Evolutionary conservation across 371 early-diverging fungal species (phyloP), one percentile per base, ranked within the genome.

Genomic region (Coemansia linderi): DNA sequence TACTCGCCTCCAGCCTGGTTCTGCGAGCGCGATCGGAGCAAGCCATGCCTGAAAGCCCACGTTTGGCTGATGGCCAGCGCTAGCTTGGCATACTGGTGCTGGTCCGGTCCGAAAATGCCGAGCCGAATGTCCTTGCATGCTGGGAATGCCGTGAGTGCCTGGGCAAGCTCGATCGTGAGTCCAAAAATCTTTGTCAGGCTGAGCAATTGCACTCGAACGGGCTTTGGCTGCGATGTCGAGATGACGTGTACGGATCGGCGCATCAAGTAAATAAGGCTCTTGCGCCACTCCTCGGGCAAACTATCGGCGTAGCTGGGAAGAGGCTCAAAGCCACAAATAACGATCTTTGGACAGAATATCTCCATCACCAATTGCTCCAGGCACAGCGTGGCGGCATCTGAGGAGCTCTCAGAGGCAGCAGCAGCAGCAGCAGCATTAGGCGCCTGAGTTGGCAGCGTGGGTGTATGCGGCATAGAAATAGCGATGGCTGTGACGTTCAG

Each of bases 251-350:
- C 48, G 5, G 48, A 66, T 13, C 56, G 69, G 22, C 66, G 73
- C 66, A 61, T 56, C 65, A 77, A 60, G 19, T 69, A 69, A 0
- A 59, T 31, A 12, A 77, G 69, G 24, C 74, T 46, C 29, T 37
- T 63, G 57, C 63, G 74, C 77, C 73, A 77, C 37, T 33, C 29
- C 9, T 66, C 70, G 4, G 77, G 77, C 44, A 77, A 40, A 33
- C 43, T 37, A 40, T 65, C 66, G 37, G 38, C 15, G 29, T 65
- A 66, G 10, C 56, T 43, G 6, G 74, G 65, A 48, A 77, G 52
- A 15, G 74, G 61, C 63, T 77, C 77, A n/a, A 77, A 54, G 15
- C 70, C 73, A 60, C 77, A 77, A 22, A 73, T 60, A 24, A 73
- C 38, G 27, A 54, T 52, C 22, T 64, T 60, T n/a, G 77, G 74